Evolutionary conservation across 352 stramenopile species (phyloP), one percentile per base, ranked within the genome.

Genomic region (Globisporangium iwayamae): DNA sequence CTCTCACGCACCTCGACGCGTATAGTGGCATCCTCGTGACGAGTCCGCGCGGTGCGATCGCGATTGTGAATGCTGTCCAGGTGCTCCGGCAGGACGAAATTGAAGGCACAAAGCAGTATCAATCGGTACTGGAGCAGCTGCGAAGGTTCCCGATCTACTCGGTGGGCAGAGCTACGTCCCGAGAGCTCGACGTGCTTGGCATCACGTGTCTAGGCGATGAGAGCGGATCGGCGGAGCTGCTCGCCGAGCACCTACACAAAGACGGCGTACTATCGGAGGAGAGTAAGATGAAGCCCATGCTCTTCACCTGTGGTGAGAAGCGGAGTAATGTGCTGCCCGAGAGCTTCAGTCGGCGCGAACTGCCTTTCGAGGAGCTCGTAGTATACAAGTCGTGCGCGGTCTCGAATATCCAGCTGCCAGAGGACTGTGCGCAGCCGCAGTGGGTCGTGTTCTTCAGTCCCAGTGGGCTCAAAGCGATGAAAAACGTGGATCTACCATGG

Each of bases 361-460:
- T 83, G 45, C 70, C 73, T 1, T 57, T 94, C 13, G 60, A 87
- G 60, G 77, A 94, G 68, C 70, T 94, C 36, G 56, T 76, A 0
- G 86, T 93, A 28, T 94, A 94, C 59, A 62, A 71, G 20, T 87
- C 81, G 32, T 81, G 74, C 54, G 55, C 76, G 2, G 69, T 90
- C 10, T 53, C 74, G n/a, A 68, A 74, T 20, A 69, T 93, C 6
- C 54, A 65, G 36, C 51, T 93, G 38, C 78, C 83, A 41, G 46
- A 59, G 13, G 67, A 60, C 46, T 80, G 73, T 32, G 56, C 52
- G 10, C 60, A 68, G 28, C 83, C 82, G 7, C 61, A 83, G 13
- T 94, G 86, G 86, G 68, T 93, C 34, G 83, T 80, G 16, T 93
- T 89, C 70, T 94, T 94, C 62, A 94, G 86, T 62, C 86, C 86